Percentiles rank a stretch among this genome's conserved stretches.
phyloP scores from a whole-genome alignment of 106 monocot species.

The Gastrodia elata region DNA sequence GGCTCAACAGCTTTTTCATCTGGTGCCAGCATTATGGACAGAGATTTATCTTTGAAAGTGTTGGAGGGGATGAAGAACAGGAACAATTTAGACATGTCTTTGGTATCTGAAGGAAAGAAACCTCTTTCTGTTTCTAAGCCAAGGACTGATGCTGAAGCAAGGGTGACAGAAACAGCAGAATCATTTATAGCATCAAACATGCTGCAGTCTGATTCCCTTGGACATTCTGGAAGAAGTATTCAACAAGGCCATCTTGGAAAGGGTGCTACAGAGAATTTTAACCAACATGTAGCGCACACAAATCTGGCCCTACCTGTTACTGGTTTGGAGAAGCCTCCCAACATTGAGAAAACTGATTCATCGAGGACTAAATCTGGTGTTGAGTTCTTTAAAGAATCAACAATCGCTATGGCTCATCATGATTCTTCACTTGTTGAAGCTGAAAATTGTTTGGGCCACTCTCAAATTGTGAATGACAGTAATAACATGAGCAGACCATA shows the following conservation, averaged over 20 bases:
- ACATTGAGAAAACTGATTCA: constrained; percentile 11
- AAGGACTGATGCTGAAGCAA: constrained; percentile 22
- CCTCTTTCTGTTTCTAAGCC: constrained; percentile 18
- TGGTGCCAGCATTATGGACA: constrained; percentile 49
- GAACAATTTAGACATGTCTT: constrained; percentile 26
- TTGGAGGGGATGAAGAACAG: constrained; percentile 38
- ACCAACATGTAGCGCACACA: constrained; percentile 23
- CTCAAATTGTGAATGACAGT: constrained; percentile 8
- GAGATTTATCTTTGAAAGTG: constrained; percentile 45
- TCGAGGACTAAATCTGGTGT: constrained; percentile 12
- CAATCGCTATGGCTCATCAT: constrained; percentile 5
- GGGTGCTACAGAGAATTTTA: constrained; percentile 15
- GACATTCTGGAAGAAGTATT: constrained; percentile 8
- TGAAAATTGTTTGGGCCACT: constrained; percentile 12
- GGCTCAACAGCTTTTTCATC: constrained; percentile 26
- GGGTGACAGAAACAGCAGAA: constrained; percentile 20
- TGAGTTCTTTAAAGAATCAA: constrained; percentile 26
- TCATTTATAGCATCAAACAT: constrained; percentile 12
- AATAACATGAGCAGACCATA: constrained; percentile 7
- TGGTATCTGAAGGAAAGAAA: constrained; percentile 26
- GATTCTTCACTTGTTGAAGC: constrained; percentile 15
- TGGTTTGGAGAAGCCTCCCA: constrained; percentile 12
- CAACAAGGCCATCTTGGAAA: constrained; percentile 12
- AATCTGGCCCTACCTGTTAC: constrained; percentile 25
- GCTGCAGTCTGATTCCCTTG: constrained; percentile 16